Conservation (phyloP, 176 grass and related monocot genomes). For the Avena insularis region DNA sequence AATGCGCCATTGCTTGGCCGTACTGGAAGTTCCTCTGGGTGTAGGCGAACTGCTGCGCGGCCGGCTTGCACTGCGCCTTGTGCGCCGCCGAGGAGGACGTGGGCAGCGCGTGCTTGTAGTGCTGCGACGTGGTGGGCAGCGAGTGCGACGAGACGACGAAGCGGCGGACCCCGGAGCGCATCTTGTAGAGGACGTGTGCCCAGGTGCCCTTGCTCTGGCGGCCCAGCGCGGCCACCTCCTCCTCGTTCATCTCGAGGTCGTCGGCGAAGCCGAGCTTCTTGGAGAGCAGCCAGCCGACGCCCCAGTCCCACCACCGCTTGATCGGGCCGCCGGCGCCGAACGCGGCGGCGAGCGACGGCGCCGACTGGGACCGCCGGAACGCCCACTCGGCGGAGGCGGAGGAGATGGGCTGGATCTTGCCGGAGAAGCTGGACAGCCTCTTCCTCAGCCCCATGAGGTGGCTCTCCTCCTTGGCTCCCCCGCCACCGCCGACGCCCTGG, state of each 20-base stretch:
- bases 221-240: slow-evolving; percentile 77
- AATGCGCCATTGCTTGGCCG: slow-evolving; percentile 42
- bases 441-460: slow-evolving; percentile 73
- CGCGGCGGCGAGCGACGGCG: slow-evolving; percentile 58
- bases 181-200: slow-evolving; percentile 79
- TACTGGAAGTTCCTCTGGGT: slow-evolving; percentile 54
- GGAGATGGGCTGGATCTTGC: slow-evolving; percentile 94
- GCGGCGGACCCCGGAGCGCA: slow-evolving; percentile 67
- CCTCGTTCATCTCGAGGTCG: slow-evolving; percentile 99
- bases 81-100: slow-evolving; percentile 41
- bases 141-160: slow-evolving; percentile 51
- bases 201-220: slow-evolving; percentile 67
- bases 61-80: slow-evolving; percentile 52
- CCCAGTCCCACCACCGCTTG: slow-evolving; percentile 75
- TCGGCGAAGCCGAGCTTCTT: slow-evolving; percentile 65
- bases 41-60: slow-evolving; percentile 47
- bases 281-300: slow-evolving; percentile 79
- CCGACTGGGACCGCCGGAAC: slow-evolving; percentile 67
- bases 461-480: slow-evolving; percentile 29
- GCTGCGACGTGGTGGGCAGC: slow-evolving; percentile 63
- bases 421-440: slow-evolving; percentile 86
- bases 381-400: slow-evolving; percentile 63
- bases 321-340: slow-evolving; percentile 48
- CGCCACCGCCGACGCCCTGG: slow-evolving; percentile 20
- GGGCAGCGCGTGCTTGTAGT: slow-evolving; percentile 46